These are phyloP conservation scores for Quercus phellos DNA, from an alignment of 331 rosid genomes.

Conservation along the genomic window DNA sequence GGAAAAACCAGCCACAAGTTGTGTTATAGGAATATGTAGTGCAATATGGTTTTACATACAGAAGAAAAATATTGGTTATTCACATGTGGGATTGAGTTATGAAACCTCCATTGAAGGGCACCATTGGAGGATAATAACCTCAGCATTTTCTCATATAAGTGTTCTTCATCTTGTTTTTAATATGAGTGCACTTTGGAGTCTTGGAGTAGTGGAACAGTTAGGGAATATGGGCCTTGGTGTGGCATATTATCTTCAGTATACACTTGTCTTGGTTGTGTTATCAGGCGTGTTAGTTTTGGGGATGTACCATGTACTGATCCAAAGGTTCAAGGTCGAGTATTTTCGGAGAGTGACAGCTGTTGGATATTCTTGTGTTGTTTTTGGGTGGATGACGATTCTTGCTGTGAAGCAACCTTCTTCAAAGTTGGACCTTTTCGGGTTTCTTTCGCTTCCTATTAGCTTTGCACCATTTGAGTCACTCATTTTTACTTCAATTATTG, in stretches of 20 bases:
- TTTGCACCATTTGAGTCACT: constrained; percentile 96
- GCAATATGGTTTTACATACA: constrained; percentile 88
- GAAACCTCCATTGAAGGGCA: constrained; percentile 88
- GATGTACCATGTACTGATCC: constrained; percentile 74
- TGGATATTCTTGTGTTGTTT: constrained; percentile 96
- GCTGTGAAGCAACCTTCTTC: constrained; percentile 91
- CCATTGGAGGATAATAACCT: constrained; percentile 89
- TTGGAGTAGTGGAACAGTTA: constrained; percentile 76
- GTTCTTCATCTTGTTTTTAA: constrained; percentile 89
- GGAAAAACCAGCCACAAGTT: constrained; percentile 89
- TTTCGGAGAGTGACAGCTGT: constrained; percentile 88
- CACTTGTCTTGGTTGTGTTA: constrained; percentile 70
- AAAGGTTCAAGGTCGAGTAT: constrained; percentile 78
- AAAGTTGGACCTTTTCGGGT: constrained; percentile 80
- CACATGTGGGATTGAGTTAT: constrained; percentile 92
- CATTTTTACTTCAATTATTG: constrained; percentile 85
- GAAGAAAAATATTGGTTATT: constrained; percentile 85
- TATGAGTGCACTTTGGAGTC: constrained; percentile 99
- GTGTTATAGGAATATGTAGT: constrained; percentile 78
- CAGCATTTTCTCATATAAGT: constrained; percentile 88
- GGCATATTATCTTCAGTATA: constrained; percentile 86
- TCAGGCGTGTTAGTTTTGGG: constrained; percentile 78
- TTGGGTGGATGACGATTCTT: constrained; percentile 98
- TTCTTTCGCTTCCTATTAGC: constrained; percentile 93
- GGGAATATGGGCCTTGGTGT: constrained; percentile 76